These are phyloP conservation scores for Cystoderma amianthinum DNA, from an alignment of 768 basidiomycete genomes.

Conservation along the genomic window DNA sequence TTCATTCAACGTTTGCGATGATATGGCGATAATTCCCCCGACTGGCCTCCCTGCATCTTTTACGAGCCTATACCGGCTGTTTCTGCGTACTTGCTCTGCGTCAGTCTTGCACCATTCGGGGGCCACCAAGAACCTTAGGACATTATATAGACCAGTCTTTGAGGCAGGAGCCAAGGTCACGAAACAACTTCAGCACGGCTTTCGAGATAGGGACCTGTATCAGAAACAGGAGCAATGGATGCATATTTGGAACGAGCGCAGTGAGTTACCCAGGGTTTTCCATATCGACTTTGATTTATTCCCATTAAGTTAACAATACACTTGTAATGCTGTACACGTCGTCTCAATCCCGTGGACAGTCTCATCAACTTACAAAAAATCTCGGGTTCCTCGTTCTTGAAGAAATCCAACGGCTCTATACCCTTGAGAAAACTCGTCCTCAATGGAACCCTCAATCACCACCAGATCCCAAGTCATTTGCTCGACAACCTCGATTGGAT, in stretches of 20 bases:
- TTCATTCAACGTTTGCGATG: no score
- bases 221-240: slow-evolving; percentile 33
- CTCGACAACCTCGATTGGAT: slow-evolving; percentile 9
- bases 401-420: slow-evolving; percentile 22
- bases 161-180: slow-evolving; percentile 39
- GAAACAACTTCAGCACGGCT: slow-evolving; percentile 26
- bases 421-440: slow-evolving; percentile 12
- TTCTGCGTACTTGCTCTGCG: slow-evolving; percentile 48
- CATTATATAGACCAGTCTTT: slow-evolving; percentile 49
- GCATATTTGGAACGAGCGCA: slow-evolving; percentile 45
- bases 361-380: slow-evolving; percentile 55
- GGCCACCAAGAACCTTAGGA: slow-evolving; percentile 36
- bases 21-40: no score
- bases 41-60: slow-evolving; percentile 32
- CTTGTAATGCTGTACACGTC: slow-evolving; percentile 56
- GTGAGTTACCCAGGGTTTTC: slow-evolving; percentile 34
- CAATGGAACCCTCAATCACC: slow-evolving; percentile 31
- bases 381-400: slow-evolving; percentile 30
- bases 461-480: slow-evolving; percentile 9
- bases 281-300: not conserved
- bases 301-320: slow-evolving; percentile 57
- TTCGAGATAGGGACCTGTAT: slow-evolving; percentile 17
- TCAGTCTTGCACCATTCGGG: slow-evolving; percentile 47
- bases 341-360: slow-evolving; percentile 53
- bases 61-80: slow-evolving; percentile 53